Evolutionary conservation across 1,139 yeast species (phyloP).

Genomic region (Suhomyces chickasaworum): DNA sequence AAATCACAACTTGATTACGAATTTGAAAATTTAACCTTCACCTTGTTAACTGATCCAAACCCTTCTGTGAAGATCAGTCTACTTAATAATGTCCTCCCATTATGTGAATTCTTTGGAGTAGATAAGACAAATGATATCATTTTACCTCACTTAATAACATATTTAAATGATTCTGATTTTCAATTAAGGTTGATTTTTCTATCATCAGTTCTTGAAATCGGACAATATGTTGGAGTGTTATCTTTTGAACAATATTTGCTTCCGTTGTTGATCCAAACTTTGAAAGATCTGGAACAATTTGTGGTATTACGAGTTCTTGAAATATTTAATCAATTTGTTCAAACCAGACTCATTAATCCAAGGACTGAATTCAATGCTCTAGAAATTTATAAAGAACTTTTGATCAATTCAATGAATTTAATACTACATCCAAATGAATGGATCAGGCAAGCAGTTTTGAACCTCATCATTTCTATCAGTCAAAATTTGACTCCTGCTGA

Average conservation of each 20-base stretch:
- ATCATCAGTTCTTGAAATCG: slow-evolving; percentile 72
- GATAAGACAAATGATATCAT: slow-evolving; percentile 87
- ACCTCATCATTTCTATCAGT: slow-evolving; percentile 63
- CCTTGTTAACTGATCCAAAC: slow-evolving; percentile 68
- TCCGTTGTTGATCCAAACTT: slow-evolving; percentile 79
- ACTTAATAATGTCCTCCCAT: slow-evolving; percentile 65
- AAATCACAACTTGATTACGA: slow-evolving; percentile 37
- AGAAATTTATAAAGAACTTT: slow-evolving; percentile 42
- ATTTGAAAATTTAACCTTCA: slow-evolving; percentile 66
- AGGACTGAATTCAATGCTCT: slow-evolving; percentile 42
- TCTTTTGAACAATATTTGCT: slow-evolving; percentile 85
- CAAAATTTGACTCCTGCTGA: slow-evolving; percentile 73
- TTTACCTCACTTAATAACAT: slow-evolving; percentile 87
- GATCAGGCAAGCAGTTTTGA: slow-evolving; percentile 72
- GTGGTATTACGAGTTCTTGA: slow-evolving; percentile 78
- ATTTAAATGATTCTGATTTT: slow-evolving; percentile 76
- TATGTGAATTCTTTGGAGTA: slow-evolving; percentile 82
- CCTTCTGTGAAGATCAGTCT: slow-evolving; percentile 70
- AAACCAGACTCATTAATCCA: slow-evolving; percentile 38
- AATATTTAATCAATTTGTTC: slow-evolving; percentile 52
- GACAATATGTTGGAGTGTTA: slow-evolving; percentile 77
- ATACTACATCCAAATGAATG: slow-evolving; percentile 85
- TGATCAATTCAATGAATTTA: slow-evolving; percentile 32
- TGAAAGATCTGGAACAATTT: slow-evolving; percentile 80
- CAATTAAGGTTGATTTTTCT: slow-evolving; percentile 71